Percentiles rank a stretch among this genome's conserved stretches.
Conservation (phyloP, 2,329 filamentous ascomycete genomes). For the Colletotrichum sidae region DNA sequence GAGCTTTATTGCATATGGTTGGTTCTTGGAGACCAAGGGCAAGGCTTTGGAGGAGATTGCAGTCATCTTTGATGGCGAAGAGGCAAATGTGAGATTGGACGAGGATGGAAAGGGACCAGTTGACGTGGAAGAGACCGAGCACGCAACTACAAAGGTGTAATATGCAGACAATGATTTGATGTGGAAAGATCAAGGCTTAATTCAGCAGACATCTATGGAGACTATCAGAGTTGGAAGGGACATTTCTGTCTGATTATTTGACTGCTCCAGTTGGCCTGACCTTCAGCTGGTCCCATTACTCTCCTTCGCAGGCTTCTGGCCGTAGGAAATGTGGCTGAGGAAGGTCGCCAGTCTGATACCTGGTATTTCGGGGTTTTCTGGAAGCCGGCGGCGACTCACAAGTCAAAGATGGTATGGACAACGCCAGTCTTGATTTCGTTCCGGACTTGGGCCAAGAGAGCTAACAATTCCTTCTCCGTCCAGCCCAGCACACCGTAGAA, state of each 20-base stretch:
- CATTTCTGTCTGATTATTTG: too few relatives aligned
- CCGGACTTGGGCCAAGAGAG: not conserved
- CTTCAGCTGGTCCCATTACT: too few relatives aligned
- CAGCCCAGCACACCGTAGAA: constrained; percentile 46
- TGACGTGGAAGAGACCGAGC: constrained; percentile 31
- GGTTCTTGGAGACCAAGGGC: constrained; percentile 65
- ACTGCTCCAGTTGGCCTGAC: too few relatives aligned
- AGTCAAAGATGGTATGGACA: not conserved
- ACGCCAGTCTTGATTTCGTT: not conserved
- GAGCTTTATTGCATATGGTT: constrained; percentile 54
- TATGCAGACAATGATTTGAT: too few relatives aligned
- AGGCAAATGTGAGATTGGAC: constrained; percentile 24
- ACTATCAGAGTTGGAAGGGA: too few relatives aligned
- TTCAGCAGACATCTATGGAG: too few relatives aligned
- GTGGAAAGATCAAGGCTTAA: too few relatives aligned
- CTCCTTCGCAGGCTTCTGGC: not conserved
- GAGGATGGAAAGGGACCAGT: constrained; percentile 19
- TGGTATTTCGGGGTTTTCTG: not conserved
- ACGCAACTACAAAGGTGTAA: constrained; percentile 22
- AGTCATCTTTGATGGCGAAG: constrained; percentile 62
- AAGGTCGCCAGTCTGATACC: not conserved
- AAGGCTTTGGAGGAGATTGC: constrained; percentile 66
- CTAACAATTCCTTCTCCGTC: constrained; percentile 15
- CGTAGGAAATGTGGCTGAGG: not conserved
- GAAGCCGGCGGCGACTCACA: not conserved